phyloP scores from a whole-genome alignment of 164 flowering plant species.

The Vitis riparia region DNA sequence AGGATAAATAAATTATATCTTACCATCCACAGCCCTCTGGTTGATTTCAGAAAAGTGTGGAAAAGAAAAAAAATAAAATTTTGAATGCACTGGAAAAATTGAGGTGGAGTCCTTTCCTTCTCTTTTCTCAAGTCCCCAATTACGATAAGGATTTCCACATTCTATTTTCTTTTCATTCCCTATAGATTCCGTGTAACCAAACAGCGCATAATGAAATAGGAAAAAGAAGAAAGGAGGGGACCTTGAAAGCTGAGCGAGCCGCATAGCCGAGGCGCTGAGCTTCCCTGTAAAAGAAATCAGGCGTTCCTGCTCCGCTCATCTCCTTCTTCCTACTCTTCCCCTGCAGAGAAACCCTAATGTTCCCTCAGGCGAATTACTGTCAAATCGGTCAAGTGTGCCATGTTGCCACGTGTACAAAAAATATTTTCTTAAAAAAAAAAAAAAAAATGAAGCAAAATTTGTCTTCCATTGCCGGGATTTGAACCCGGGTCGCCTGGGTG shows the following conservation, averaged over 20 bases:
- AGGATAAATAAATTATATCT: not conserved
- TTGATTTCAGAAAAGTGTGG: not conserved
- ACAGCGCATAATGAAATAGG: not conserved
- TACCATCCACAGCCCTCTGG: too few relatives aligned
- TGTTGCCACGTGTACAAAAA: too few relatives aligned
- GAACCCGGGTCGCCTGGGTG: not conserved
- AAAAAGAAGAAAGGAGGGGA: not conserved
- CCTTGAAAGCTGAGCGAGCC: constrained; percentile 98
- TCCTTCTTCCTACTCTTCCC: constrained; percentile 1
- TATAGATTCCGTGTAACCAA: not conserved
- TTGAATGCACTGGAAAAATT: too few relatives aligned
- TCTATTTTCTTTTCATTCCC: not conserved
- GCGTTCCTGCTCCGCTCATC: constrained; percentile 75
- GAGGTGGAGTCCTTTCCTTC: not conserved
- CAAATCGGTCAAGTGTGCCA: too few relatives aligned
- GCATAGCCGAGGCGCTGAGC: constrained; percentile 97
- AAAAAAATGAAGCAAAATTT: too few relatives aligned
- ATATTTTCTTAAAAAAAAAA: too few relatives aligned
- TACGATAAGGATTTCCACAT: not conserved
- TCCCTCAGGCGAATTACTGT: too few relatives aligned
- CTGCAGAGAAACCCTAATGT: not conserved
- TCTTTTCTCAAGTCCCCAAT: not conserved
- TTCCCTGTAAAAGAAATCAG: constrained; percentile 95
- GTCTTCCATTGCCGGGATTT: too few relatives aligned
- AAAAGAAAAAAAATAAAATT: not conserved